Percentiles rank a stretch among this genome's conserved stretches.
Evolutionary conservation across 2,329 filamentous ascomycete genomes (phyloP).

Genomic region (Monilinia laxa): DNA sequence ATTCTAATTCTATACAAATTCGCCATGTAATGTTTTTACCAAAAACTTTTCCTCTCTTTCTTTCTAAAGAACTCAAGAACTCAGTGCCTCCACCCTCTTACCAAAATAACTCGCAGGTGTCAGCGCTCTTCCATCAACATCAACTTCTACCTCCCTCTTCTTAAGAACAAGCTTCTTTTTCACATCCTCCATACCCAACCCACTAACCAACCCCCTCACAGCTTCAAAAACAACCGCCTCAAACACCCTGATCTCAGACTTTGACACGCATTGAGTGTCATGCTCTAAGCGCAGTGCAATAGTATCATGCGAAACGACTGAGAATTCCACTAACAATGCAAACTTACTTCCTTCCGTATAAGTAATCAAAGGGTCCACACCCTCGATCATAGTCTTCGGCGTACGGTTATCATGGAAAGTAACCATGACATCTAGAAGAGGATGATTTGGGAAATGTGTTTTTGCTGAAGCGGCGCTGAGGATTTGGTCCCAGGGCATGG

Average conservation of each 20-base stretch:
- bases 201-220: not conserved
- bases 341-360: slow-evolving; percentile 20
- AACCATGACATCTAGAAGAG: slow-evolving; percentile 35
- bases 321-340: slow-evolving; percentile 4
- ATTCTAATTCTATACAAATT: not conserved
- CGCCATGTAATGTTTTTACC: no score
- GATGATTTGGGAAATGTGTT: slow-evolving; percentile 27
- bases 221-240: slow-evolving; percentile 9
- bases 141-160: not conserved
- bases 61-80: not conserved
- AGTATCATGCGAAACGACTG: not conserved
- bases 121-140: not conserved
- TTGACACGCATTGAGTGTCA: slow-evolving; percentile 9
- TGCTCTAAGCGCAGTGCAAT: slow-evolving; percentile 13
- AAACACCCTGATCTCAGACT: not conserved
- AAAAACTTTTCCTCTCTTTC: not conserved
- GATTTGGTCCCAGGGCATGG: slow-evolving; percentile 39
- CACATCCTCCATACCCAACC: not conserved
- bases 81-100: not conserved
- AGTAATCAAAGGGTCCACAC: slow-evolving; percentile 2
- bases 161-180: not conserved
- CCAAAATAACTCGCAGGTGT: not conserved
- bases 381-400: not conserved
- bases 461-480: slow-evolving; percentile 29
- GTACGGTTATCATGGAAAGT: slow-evolving; percentile 31